Conservation (phyloP, 2,329 filamentous ascomycete genomes). For the Dothistroma pini region DNA sequence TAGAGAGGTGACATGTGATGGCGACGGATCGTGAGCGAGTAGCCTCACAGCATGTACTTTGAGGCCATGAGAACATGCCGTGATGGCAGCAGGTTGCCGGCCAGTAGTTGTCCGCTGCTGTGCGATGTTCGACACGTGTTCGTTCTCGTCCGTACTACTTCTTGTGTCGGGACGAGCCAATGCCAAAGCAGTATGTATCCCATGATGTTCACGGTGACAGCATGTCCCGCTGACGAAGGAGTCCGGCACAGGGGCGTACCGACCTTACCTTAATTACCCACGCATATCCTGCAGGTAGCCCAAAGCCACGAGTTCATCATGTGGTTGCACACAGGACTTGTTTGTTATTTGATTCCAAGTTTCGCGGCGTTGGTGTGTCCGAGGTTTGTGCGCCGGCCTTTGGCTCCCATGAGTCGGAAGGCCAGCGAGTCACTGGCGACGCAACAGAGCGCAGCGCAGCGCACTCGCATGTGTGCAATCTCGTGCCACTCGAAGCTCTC, state of each 20-base stretch:
- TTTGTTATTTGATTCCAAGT: conserved; percentile 3
- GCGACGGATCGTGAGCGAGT: neutral
- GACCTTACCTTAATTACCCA: conserved; percentile 2
- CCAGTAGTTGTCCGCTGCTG: conserved; percentile 6
- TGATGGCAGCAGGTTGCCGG: conserved; percentile 1
- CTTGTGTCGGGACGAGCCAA: neutral
- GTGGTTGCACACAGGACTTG: neutral
- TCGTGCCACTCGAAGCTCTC: neutral
- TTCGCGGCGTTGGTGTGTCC: neutral
- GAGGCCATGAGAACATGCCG: neutral
- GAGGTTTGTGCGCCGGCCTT: neutral
- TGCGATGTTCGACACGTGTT: conserved; percentile 1
- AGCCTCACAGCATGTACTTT: neutral
- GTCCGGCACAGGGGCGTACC: conserved; percentile 3
- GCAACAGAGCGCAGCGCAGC: neutral
- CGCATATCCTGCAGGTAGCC: conserved; percentile 8
- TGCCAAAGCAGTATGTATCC: conserved; percentile 1
- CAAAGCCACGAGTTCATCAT: conserved; percentile 4
- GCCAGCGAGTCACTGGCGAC: neutral
- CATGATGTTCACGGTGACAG: neutral
- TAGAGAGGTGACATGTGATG: neutral
- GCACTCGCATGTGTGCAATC: conserved; percentile 1
- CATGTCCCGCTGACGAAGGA: conserved; percentile 1
- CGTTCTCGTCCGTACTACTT: neutral
- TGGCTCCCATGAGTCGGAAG: neutral